phyloP scores from a whole-genome alignment of 2,329 filamentous ascomycete genomes.

The Arthrocladium fulminans region DNA sequence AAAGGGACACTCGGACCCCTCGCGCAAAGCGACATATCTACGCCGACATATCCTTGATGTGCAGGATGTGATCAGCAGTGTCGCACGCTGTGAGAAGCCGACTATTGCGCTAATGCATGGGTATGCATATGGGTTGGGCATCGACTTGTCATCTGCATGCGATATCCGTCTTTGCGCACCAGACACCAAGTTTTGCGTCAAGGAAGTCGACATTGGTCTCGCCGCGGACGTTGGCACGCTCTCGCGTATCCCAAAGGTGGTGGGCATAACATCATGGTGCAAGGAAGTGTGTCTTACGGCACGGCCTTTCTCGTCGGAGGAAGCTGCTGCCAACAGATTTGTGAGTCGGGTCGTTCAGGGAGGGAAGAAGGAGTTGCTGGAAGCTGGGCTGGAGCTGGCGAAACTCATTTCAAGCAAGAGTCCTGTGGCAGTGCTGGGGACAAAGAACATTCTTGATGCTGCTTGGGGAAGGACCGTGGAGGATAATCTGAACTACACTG shows the following conservation, averaged over 20 bases:
- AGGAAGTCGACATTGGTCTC: conserved; percentile 43
- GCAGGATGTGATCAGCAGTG: conserved; percentile 63
- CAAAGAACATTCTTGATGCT: conserved; percentile 78
- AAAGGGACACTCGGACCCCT: conserved; percentile 43
- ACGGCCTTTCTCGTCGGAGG: conserved; percentile 35
- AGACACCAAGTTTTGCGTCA: conserved; percentile 34
- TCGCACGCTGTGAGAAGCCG: conserved; percentile 86
- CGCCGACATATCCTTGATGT: conserved; percentile 67
- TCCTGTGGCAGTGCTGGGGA: conserved; percentile 77
- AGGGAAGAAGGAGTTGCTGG: conserved; percentile 53
- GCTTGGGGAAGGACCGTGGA: conserved; percentile 67
- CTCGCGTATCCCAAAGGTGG: conserved; percentile 39
- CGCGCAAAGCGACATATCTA: conserved; percentile 53
- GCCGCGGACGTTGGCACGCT: conserved; percentile 42
- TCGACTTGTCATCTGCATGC: conserved; percentile 48
- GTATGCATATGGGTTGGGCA: conserved; percentile 65
- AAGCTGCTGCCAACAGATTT: conserved; percentile 37
- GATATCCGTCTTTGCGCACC: conserved; percentile 35
- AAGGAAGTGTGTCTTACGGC: conserved; percentile 41
- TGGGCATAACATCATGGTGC: conserved; percentile 36
- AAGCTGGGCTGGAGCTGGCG: conserved; percentile 55
- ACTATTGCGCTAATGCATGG: conserved; percentile 77
- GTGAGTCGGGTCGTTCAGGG: conserved; percentile 33
- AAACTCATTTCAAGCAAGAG: conserved; percentile 65
- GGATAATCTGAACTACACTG: conserved; percentile 77